Base-by-base conservation (phyloP, 192 early-diverging fungal genomes). In the Dimargaris verticillata region DNA sequence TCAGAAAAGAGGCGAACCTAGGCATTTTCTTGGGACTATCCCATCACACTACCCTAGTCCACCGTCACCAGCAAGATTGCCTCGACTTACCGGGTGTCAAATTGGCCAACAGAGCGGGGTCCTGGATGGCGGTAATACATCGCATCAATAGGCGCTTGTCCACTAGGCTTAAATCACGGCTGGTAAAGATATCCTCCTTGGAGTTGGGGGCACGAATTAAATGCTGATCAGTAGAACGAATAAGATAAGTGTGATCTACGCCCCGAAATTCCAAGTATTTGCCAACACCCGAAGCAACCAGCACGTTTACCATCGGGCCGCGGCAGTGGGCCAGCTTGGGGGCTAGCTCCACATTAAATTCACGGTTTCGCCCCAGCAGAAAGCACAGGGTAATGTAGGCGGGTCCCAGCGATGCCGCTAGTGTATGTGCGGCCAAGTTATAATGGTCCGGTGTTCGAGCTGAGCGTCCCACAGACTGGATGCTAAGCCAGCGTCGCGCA, bases 61-160 rank as follows among this genome's bases (percentile, higher is more conserved):
- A n/a, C n/a, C n/a, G n/a, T n/a, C n/a, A n/a, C n/a, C n/a, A n/a
- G n/a, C n/a, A n/a, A n/a, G n/a, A n/a, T n/a, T n/a, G n/a, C n/a
- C n/a, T 61, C 68, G 63, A 26, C 67, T 53, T 5, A 65, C 65
- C 46, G 61, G 61, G 33, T 69, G 64, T 14, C 67, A 68, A 44
- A 45, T 15, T 62, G 54, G 10, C 28, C 57, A 2, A 62, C 14
- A 9, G 66, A 14, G 0, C 78, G 26, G 74, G 68, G 55, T 80
- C 73, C 59, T 77, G 61, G 13, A 84, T 74, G 63, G 76, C 74
- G 2, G 81, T 84, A 61, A 97, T 68, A 62, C 93, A 85, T 64
- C 83, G 81, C 94, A 97, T 97, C 67, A 97, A 66, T 52, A 83
- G 79, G 61, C 94, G 75, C 70, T 97, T 97, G 42, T 95, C 94